Evolutionary conservation across 768 basidiomycete species (phyloP).

Genomic region (Rhodotorula graminis): DNA sequence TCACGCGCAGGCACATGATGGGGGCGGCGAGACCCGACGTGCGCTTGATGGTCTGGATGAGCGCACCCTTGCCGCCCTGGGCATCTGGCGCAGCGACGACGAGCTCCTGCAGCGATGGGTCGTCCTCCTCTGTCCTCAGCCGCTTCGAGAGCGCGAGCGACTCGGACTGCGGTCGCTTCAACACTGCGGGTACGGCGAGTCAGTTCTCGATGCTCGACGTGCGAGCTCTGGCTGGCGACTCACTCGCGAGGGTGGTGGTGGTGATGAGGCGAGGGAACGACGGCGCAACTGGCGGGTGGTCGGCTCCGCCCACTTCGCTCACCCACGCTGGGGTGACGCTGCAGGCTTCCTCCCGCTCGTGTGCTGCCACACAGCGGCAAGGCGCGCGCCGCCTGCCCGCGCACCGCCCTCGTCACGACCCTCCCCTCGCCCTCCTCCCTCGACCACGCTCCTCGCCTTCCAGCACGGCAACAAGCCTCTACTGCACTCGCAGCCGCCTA

Average conservation of each 20-base stretch:
- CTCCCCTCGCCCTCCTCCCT: too few species aligned
- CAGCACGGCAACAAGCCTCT: too few species aligned
- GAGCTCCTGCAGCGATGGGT: constrained; percentile 44
- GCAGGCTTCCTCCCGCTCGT: too few species aligned
- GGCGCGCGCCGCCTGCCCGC: too few species aligned
- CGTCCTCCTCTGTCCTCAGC: constrained; percentile 41
- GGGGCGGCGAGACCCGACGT: constrained; percentile 93
- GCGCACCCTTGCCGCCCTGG: constrained; percentile 44
- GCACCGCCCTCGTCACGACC: too few species aligned
- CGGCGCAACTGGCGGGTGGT: too few species aligned
- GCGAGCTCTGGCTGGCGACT: not conserved
- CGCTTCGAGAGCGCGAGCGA: constrained; percentile 38
- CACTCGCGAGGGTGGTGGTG: not conserved
- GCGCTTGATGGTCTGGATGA: constrained; percentile 63
- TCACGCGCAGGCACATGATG: constrained; percentile 84
- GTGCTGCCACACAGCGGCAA: too few species aligned
- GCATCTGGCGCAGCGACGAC: constrained; percentile 48
- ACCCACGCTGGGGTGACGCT: too few species aligned
- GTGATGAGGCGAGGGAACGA: too few species aligned
- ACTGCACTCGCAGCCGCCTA: too few species aligned
- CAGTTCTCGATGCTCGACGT: not conserved
- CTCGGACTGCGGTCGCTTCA: constrained; percentile 24
- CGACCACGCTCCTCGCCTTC: too few species aligned
- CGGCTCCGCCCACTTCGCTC: too few species aligned
- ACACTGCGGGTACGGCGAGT: constrained; percentile 5